phyloP scores from a whole-genome alignment of 139 green algal species.

The Micractinium sp. region DNA sequence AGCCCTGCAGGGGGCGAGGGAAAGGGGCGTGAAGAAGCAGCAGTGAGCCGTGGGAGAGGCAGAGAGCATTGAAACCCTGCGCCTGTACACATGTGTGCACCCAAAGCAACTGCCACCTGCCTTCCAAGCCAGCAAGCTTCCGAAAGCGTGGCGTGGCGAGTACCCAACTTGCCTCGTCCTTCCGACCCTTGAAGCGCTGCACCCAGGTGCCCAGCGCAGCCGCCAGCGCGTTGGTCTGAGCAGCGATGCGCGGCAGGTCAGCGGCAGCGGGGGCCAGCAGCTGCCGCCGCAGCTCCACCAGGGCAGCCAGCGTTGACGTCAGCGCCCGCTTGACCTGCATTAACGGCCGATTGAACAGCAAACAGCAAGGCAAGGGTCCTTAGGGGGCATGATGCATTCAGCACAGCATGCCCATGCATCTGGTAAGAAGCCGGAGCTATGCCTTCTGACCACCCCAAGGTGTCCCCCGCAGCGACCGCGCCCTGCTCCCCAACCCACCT shows the following conservation, averaged over 20 bases:
- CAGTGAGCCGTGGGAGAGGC: not conserved
- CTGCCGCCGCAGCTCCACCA: slow-evolving; percentile 7
- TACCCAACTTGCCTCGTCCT: not conserved
- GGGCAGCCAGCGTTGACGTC: not conserved
- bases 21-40: not conserved
- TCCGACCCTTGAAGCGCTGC: not conserved
- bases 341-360: not conserved
- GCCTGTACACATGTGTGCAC: too few relatives aligned
- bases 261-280: not conserved
- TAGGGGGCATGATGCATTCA: not conserved
- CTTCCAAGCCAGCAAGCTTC: not conserved
- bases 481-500: slow-evolving; percentile 1
- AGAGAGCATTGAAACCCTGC: not conserved
- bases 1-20: not conserved
- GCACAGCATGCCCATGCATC: not conserved
- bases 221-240: not conserved
- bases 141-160: not conserved
- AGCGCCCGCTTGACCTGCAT: slow-evolving; percentile 12
- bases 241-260: not conserved
- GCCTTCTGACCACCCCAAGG: too few relatives aligned
- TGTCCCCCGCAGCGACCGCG: too few relatives aligned
- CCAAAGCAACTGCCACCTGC: too few relatives aligned
- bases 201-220: not conserved
- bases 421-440: too few relatives aligned
- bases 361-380: not conserved